Evolutionary conservation across 2,329 filamentous ascomycete species (phyloP).

Genomic region (Cercospora beticola): DNA sequence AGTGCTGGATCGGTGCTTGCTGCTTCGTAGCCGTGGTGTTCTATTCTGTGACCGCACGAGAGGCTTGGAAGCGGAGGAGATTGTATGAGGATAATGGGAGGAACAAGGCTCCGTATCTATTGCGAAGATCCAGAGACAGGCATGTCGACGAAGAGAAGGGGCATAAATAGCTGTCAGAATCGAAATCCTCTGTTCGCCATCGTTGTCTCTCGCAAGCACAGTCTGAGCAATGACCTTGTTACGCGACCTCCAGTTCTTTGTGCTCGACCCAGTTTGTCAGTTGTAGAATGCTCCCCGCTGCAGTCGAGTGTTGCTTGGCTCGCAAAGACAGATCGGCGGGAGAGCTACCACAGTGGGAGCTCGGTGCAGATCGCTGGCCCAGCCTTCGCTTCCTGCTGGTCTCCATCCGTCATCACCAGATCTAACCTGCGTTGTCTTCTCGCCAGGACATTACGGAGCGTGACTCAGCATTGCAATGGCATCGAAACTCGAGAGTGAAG

Average conservation of each 20-base stretch:
- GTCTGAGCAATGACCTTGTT: too few relatives aligned
- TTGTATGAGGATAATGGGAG: constrained; percentile 4
- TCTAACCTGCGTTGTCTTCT: too few relatives aligned
- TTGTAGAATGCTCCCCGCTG: background rate
- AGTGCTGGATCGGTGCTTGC: constrained; percentile 3
- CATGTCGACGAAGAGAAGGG: background rate
- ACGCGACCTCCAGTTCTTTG: too few relatives aligned
- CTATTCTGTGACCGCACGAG: background rate
- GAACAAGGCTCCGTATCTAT: background rate
- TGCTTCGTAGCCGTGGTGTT: background rate
- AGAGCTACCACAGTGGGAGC: background rate
- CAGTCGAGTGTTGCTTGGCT: background rate
- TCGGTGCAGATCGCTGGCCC: background rate
- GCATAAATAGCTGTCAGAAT: background rate
- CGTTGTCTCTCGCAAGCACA: too few relatives aligned
- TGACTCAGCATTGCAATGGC: too few relatives aligned
- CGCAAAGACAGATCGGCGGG: background rate
- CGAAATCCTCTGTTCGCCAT: too few relatives aligned
- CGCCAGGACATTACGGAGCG: too few relatives aligned
- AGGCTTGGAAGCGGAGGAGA: constrained; percentile 5
- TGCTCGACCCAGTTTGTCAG: too few relatives aligned
- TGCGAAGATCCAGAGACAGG: background rate
- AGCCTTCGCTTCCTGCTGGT: background rate
- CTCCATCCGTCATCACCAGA: background rate
- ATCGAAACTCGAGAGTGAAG: background rate